phyloP scores from a whole-genome alignment of 176 grass and related monocot genomes.

The Thinopyrum elongatum region DNA sequence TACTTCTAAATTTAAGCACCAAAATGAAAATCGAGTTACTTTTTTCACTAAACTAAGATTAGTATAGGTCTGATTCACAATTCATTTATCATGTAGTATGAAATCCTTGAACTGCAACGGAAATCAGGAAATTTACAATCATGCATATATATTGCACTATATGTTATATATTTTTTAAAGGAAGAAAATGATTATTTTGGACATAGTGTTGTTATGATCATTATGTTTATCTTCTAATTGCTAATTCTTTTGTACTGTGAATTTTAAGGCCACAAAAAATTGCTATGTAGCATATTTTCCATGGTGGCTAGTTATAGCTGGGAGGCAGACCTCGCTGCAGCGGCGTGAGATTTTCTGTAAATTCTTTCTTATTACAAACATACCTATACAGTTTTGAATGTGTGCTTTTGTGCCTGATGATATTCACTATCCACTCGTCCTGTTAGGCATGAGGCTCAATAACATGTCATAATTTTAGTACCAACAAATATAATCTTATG shows the following conservation, averaged over 20 bases:
- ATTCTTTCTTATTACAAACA: not conserved
- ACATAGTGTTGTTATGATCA: not conserved
- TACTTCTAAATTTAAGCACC: too few relatives aligned
- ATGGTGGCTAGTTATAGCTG: not conserved
- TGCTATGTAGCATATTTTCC: not conserved
- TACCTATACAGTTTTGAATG: not conserved
- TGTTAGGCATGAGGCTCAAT: not conserved
- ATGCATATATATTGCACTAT: not conserved
- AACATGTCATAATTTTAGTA: not conserved
- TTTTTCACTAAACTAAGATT: too few relatives aligned
- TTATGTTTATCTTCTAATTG: not conserved
- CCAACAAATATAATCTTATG: slow-evolving; percentile 14
- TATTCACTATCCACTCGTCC: not conserved
- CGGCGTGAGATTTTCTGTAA: not conserved
- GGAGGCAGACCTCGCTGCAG: not conserved
- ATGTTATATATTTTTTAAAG: not conserved
- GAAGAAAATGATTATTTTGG: not conserved
- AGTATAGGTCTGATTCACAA: not conserved
- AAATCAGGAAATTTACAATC: not conserved
- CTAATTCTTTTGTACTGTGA: not conserved
- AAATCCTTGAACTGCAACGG: not conserved
- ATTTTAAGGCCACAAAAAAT: not conserved
- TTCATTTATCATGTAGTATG: not conserved
- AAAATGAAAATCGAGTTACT: too few relatives aligned
- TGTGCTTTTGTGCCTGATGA: not conserved